Evolutionary conservation across 1,139 yeast species (phyloP), one percentile per base, ranked within the genome.

Genomic region (Pichia sp.): DNA sequence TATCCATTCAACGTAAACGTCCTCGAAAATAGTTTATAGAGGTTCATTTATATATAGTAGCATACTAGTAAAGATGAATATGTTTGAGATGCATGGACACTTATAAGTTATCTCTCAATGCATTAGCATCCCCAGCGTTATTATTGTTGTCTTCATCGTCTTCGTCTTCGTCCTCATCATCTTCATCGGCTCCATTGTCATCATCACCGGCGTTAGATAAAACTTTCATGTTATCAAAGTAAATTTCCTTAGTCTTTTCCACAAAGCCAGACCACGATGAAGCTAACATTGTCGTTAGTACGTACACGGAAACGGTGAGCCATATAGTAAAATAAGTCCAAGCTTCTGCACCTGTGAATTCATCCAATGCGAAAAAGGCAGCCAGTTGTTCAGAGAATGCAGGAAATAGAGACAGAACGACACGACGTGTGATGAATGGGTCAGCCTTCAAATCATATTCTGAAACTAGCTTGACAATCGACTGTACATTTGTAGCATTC

Each of bases 251-350:
- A 22, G 78, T 77, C 44, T 68, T 67, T 16, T 62, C 66, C 34
- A 63, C 65, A 21, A 44, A 35, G 5, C 22, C 16, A 3, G 15
- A 13, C 42, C 42, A 41, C 19, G 30, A 13, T 11, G 15, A 10
- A 19, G 16, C 5, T 4, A 25, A 8, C 12, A 24, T 32, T 2
- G 15, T n/a, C 5, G 11, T 8, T 11, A 14, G 12, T 8, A 31
- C 17, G 12, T 20, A 29, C 27, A 27, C 59, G 25, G 77, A 56
- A 3, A 73, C 41, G 0, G 72, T 68, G 0, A 84, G 74, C 56
- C 77, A 80, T 3, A 71, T 53, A 86, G 94, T 83, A 22, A 82
- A 64, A 58, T 73, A 60, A 3, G 64, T 49, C 32, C 83, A 62
- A 31, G 85, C 60, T 1, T 62, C 62, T 30, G 69, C 62, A 35